These are phyloP conservation scores for Russula griseocarnosa DNA, from an alignment of 768 basidiomycete species.

Conservation along the genomic window DNA sequence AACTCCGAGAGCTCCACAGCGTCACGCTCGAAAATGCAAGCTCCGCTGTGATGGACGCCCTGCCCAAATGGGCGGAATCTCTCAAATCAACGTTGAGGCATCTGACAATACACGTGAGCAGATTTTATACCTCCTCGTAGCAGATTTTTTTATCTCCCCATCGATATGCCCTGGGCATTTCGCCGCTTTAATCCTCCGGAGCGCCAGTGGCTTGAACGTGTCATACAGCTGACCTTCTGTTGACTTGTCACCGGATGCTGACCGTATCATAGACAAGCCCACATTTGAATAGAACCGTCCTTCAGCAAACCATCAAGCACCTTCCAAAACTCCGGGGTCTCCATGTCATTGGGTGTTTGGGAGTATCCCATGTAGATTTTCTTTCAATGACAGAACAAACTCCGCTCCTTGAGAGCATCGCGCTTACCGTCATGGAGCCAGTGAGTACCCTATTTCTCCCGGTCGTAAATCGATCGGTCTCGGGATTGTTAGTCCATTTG, in stretches of 20 bases:
- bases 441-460: slow-evolving; percentile 39
- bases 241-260: slow-evolving; percentile 16
- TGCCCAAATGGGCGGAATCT: slow-evolving; percentile 53
- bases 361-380: slow-evolving; percentile 50
- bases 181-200: slow-evolving; percentile 6
- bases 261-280: slow-evolving; percentile 47
- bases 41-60: slow-evolving; percentile 54
- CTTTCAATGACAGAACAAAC: slow-evolving; percentile 46
- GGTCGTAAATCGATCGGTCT: slow-evolving; percentile 7
- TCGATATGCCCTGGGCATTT: slow-evolving; percentile 22
- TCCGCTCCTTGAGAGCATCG: slow-evolving; percentile 56
- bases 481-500: background rate
- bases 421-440: slow-evolving; percentile 56
- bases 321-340: slow-evolving; percentile 54
- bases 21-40: slow-evolving; percentile 57
- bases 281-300: slow-evolving; percentile 49
- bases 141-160: slow-evolving; percentile 12
- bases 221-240: slow-evolving; percentile 20
- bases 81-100: slow-evolving; percentile 46
- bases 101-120: slow-evolving; percentile 58
- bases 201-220: slow-evolving; percentile 11
- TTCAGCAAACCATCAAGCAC: slow-evolving; percentile 46
- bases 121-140: slow-evolving; percentile 1
- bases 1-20: slow-evolving; percentile 40
- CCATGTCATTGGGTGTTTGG: slow-evolving; percentile 58